Evolutionary conservation across 495 filamentous ascomycete genomes (phyloP).

Genomic region (Penicillium psychrofluorescens): DNA sequence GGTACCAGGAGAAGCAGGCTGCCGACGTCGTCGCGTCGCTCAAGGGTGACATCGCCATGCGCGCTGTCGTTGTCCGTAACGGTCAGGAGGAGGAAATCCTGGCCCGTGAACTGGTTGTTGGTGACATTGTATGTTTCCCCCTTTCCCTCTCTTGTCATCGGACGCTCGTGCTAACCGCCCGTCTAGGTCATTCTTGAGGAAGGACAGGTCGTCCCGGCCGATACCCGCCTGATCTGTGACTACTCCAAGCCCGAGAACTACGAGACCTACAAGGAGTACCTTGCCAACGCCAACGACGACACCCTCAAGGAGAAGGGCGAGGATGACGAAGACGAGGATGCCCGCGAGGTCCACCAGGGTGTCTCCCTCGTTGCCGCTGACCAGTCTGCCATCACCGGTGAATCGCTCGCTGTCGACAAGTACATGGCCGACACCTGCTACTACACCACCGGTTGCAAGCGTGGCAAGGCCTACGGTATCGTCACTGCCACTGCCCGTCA

Average conservation of each 20-base stretch:
- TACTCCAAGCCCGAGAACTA: conserved; percentile 65
- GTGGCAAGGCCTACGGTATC: conserved; percentile 65
- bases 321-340: conserved; percentile 49
- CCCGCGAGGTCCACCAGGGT: conserved; percentile 50
- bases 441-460: conserved; percentile 75
- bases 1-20: conserved; percentile 84
- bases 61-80: conserved; percentile 62
- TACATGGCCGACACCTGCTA: conserved; percentile 66
- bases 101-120: conserved; percentile 72
- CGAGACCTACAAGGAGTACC: conserved; percentile 62
- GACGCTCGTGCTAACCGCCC: no score
- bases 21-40: conserved; percentile 74
- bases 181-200: conserved; percentile 57
- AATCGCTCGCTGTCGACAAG: conserved; percentile 72
- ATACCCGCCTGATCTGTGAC: conserved; percentile 70
- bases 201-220: conserved; percentile 67
- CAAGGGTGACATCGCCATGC: conserved; percentile 82
- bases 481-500: conserved; percentile 54
- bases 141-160: no score
- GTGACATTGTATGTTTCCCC: conserved; percentile 51
- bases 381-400: conserved; percentile 73
- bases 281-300: conserved; percentile 48
- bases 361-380: conserved; percentile 59
- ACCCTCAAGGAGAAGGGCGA: conserved; percentile 58
- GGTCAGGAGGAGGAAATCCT: conserved; percentile 65